Percentiles rank a stretch among this genome's conserved stretches.
phyloP scores from a whole-genome alignment of 2,329 filamentous ascomycete genomes.

The Monosporascus cannonballus region DNA sequence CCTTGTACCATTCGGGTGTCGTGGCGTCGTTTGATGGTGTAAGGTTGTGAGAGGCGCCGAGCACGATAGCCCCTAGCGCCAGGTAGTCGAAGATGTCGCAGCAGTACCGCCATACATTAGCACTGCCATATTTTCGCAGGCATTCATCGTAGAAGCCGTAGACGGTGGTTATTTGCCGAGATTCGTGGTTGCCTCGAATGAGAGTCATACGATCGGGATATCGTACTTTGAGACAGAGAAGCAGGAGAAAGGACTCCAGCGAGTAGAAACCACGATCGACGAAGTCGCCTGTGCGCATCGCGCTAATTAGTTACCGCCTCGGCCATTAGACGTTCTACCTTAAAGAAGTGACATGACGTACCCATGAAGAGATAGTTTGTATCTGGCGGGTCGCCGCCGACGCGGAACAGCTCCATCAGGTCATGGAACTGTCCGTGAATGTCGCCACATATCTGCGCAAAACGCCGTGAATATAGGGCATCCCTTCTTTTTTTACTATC shows the following conservation, averaged over 20 bases:
- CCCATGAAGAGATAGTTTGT: slow-evolving; percentile 98
- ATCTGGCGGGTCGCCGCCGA: slow-evolving; percentile 88
- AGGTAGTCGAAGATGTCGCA: slow-evolving; percentile 98
- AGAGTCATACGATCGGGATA: slow-evolving; percentile 97
- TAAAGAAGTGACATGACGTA: slow-evolving; percentile 30
- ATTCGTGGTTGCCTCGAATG: slow-evolving; percentile 93
- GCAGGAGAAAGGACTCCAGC: slow-evolving; percentile 90
- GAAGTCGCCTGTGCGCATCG: slow-evolving; percentile 66
- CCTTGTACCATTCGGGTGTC: slow-evolving; percentile 41
- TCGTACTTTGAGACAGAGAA: slow-evolving; percentile 92
- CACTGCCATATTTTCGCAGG: slow-evolving; percentile 89
- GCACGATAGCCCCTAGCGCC: slow-evolving; percentile 78
- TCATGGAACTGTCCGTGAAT: slow-evolving; percentile 97
- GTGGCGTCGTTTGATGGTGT: slow-evolving; percentile 42
- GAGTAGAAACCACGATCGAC: slow-evolving; percentile 98
- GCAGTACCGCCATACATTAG: slow-evolving; percentile 95
- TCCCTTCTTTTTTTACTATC: background rate
- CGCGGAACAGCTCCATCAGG: slow-evolving; percentile 91
- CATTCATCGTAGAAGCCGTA: slow-evolving; percentile 99
- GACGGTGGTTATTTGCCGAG: slow-evolving; percentile 91
- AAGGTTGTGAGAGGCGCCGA: slow-evolving; percentile 72
- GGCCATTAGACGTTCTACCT: background rate
- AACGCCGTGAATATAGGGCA: slow-evolving; percentile 6
- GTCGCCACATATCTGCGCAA: slow-evolving; percentile 76
- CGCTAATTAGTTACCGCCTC: slow-evolving; percentile 8